A percentile compares a stretch with the other conserved stretches of the same genome.
Evolutionary conservation across 1,139 yeast species (phyloP).

Genomic region (Yamadazyma atlantica): DNA sequence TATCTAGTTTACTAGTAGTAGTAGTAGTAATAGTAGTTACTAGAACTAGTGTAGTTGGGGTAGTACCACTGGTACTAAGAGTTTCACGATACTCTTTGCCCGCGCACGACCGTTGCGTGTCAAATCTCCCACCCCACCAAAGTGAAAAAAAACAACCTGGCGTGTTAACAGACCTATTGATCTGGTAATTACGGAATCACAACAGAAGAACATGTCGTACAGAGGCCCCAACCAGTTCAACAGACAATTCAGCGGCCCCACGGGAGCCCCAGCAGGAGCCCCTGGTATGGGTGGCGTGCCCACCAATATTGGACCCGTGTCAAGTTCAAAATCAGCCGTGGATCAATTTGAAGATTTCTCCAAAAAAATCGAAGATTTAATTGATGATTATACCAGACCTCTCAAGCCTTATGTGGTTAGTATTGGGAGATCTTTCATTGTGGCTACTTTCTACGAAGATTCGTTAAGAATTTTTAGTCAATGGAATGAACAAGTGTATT

Average conservation of each 20-base stretch:
- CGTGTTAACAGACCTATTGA: not conserved
- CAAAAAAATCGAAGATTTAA: slow-evolving; percentile 43
- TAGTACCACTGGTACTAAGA: too few species aligned
- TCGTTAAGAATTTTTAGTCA: slow-evolving; percentile 80
- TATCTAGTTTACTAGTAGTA: too few species aligned
- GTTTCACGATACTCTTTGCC: not conserved
- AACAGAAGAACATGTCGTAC: slow-evolving; percentile 25
- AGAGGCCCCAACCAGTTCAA: slow-evolving; percentile 36
- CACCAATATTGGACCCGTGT: slow-evolving; percentile 26
- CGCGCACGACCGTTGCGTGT: slow-evolving; percentile 4
- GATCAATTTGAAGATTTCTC: slow-evolving; percentile 50
- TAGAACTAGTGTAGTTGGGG: too few species aligned
- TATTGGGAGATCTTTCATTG: slow-evolving; percentile 85
- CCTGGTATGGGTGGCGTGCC: slow-evolving; percentile 16
- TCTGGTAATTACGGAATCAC: not conserved
- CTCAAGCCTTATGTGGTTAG: slow-evolving; percentile 78
- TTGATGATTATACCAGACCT: slow-evolving; percentile 49
- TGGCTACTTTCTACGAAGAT: slow-evolving; percentile 93
- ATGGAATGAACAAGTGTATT: slow-evolving; percentile 90
- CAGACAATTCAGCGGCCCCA: slow-evolving; percentile 23
- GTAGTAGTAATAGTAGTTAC: too few species aligned
- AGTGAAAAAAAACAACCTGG: not conserved
- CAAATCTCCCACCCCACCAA: not conserved
- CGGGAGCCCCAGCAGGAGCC: slow-evolving; percentile 6
- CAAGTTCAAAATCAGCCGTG: slow-evolving; percentile 22